phyloP scores from a whole-genome alignment of 768 basidiomycete species.

The Lentinus tigrinus region DNA sequence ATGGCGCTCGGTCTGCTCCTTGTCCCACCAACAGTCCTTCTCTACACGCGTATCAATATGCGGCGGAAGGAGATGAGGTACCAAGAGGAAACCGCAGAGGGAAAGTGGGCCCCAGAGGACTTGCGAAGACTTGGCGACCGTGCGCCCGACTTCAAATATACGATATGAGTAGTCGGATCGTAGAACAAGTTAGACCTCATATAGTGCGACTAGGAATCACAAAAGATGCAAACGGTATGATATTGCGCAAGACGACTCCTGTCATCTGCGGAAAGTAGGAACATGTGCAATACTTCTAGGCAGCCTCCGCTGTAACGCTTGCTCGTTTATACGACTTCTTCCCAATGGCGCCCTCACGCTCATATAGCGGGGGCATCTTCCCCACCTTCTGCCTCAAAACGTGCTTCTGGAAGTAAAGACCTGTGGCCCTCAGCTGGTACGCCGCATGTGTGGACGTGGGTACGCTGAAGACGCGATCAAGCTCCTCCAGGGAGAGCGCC shows the following conservation, averaged over 20 bases:
- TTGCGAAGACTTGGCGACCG: constrained; percentile 51
- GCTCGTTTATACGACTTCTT: too few species aligned
- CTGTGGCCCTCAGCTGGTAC: constrained; percentile 53
- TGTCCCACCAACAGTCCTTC: constrained; percentile 46
- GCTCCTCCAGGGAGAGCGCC: constrained; percentile 61
- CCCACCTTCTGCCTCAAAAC: constrained; percentile 44
- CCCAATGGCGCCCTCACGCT: constrained; percentile 35
- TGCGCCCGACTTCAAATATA: constrained; percentile 64
- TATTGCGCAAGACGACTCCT: too few species aligned
- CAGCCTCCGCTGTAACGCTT: too few species aligned
- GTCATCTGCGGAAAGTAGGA: too few species aligned
- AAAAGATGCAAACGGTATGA: too few species aligned
- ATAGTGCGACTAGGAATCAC: too few species aligned
- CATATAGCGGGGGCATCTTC: constrained; percentile 44
- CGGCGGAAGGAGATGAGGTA: constrained; percentile 45
- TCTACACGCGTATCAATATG: constrained; percentile 57
- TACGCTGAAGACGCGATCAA: constrained; percentile 50
- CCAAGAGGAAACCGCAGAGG: constrained; percentile 27
- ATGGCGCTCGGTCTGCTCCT: constrained; percentile 60
- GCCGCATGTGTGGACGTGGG: constrained; percentile 50
- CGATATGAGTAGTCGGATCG: constrained; percentile 19
- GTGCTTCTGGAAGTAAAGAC: constrained; percentile 49
- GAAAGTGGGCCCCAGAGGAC: constrained; percentile 25
- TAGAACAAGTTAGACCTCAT: too few species aligned
- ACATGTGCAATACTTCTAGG: too few species aligned